phyloP scores from a whole-genome alignment of 2,329 filamentous ascomycete species.

The Neurospora sp. region DNA sequence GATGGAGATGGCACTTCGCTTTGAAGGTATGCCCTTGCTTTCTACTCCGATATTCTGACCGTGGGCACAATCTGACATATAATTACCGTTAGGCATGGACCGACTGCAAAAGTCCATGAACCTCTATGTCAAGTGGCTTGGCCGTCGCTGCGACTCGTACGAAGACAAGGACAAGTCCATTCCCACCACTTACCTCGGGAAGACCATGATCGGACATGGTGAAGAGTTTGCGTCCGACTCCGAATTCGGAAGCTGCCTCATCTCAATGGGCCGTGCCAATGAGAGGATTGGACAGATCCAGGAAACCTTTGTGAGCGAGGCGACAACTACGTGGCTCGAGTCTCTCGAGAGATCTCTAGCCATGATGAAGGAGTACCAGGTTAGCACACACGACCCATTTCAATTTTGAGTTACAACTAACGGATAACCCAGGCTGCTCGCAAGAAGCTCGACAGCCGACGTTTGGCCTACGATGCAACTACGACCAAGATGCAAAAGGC shows the following conservation, averaged over 20 bases:
- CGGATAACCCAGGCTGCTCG: conserved; percentile 51
- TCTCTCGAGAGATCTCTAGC: conserved; percentile 80
- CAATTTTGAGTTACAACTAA: conserved; percentile 7
- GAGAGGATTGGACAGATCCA: conserved; percentile 80
- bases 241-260: conserved; percentile 80
- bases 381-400: conserved; percentile 31
- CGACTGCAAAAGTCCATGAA: conserved; percentile 80
- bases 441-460: conserved; percentile 87
- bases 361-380: conserved; percentile 98
- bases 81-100: conserved; percentile 65
- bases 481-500: conserved; percentile 85
- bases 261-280: conserved; percentile 73
- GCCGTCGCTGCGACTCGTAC: conserved; percentile 65
- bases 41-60: background rate
- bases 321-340: conserved; percentile 79
- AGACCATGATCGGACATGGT: conserved; percentile 78
- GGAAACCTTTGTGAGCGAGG: conserved; percentile 69
- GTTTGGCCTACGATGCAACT: conserved; percentile 84
- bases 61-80: conserved; percentile 6
- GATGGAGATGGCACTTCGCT: conserved; percentile 78
- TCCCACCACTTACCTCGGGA: conserved; percentile 69
- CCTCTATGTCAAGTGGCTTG: conserved; percentile 77
- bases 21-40: conserved; percentile 59
- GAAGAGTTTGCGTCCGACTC: conserved; percentile 89
- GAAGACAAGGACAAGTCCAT: conserved; percentile 84